A percentile compares a stretch with the other conserved stretches of the same genome.
Conservation (phyloP, 2,329 filamentous ascomycete species). For the Fusarium sp. region DNA sequence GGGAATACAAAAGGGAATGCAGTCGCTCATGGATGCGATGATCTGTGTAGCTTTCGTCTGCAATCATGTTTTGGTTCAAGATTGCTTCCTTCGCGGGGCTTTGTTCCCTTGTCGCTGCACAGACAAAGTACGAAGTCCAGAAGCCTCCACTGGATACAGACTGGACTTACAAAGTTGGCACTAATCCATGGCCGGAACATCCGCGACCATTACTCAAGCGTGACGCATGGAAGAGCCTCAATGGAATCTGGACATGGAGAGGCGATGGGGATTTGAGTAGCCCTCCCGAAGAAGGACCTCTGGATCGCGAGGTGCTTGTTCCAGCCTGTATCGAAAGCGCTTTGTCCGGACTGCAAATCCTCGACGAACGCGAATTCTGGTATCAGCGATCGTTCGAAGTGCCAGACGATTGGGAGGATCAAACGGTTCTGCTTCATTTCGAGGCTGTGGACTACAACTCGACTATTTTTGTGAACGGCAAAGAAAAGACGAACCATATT, state of each 20-base stretch:
- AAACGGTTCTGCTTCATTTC: conserved; percentile 22
- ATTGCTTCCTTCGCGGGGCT: background rate
- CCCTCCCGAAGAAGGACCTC: conserved; percentile 4
- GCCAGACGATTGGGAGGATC: conserved; percentile 2
- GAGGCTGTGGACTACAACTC: conserved; percentile 35
- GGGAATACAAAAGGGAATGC: conserved; percentile 3
- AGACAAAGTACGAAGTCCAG: conserved; percentile 51
- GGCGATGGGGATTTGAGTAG: conserved; percentile 36
- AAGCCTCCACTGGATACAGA: conserved; percentile 59
- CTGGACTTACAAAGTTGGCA: conserved; percentile 65
- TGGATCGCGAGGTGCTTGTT: conserved; percentile 54
- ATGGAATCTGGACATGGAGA: conserved; percentile 68
- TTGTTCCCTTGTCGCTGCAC: background rate
- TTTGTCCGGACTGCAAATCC: conserved; percentile 60
- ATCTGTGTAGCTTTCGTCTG: background rate
- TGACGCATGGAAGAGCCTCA: conserved; percentile 65
- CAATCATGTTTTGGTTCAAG: conserved; percentile 19
- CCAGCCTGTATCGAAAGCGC: conserved; percentile 59
- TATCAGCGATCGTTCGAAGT: conserved; percentile 52
- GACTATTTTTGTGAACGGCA: conserved; percentile 22
- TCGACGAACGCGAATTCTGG: conserved; percentile 58
- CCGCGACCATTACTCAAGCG: conserved; percentile 67
- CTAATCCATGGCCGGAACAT: conserved; percentile 66
- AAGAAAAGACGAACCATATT: conserved; percentile 23
- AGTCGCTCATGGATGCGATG: background rate